Evolutionary conservation across 371 early-diverging fungal genomes (phyloP), one percentile per base, ranked within the genome.

Genomic region (Zopfochytrium polystomum): DNA sequence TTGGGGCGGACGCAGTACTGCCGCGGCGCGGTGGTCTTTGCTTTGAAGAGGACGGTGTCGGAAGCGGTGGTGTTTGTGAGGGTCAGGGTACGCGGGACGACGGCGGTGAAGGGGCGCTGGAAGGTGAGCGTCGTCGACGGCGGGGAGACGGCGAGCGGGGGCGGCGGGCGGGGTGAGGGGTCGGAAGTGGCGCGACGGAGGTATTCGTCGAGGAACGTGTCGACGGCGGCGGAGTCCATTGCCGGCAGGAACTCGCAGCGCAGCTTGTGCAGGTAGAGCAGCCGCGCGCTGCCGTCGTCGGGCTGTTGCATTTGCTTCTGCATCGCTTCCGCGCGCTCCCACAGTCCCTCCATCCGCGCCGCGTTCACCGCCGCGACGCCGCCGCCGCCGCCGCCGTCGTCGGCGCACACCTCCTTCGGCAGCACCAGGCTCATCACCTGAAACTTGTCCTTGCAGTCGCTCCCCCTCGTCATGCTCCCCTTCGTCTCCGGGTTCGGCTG

Each of bases 11-110:
- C 80, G 67, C 92, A 93, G 74, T 95, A 98, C 71, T 92, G 90
- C 75, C 93, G 92, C 25, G 99, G 99, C 0, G 94, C 92, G n/a
- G 97, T 98, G 3, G 98, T 98, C 70, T 96, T 95, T 68, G 96
- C 90, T 76, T 98, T 96, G 80, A 94, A 98, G 11, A 88, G 85
- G 31, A 89, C 75, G 0, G 90, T 82, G 42, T 78, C 64, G 60
- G 80, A 75, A 0, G 76, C 43, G 54, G 83, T 78, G 30, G 80
- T 73, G 78, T 95, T 95, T 42, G 72, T 76, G 60, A 95, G 77
- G 25, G 66, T 64, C 47, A 93, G 77, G 18, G 70, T 70, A 63
- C 70, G 72, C 57, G 85, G 83, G 50, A 82, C 80, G 47, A 81
- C 70, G 25, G 74, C 65, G 42, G 85, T 86, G 68, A 93, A 85